Percentiles rank a stretch among this genome's conserved stretches.
Conservation (phyloP, 2,329 filamentous ascomycete genomes). For the Xylaria sp. region DNA sequence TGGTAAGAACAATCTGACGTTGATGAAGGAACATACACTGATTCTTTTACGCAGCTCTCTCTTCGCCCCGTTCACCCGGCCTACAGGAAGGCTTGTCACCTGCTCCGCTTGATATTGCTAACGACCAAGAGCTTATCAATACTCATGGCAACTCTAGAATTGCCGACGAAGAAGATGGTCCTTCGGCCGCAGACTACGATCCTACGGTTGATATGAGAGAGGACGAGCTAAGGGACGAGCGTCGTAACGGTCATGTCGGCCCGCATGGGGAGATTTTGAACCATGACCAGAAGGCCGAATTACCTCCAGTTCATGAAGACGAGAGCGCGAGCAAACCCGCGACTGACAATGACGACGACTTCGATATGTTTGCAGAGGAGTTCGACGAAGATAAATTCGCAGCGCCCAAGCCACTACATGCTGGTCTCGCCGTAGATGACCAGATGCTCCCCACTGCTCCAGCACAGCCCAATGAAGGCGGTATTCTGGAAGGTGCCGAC, state of each 20-base stretch:
- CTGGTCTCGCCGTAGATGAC: constrained; percentile 37
- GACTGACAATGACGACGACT: constrained; percentile 61
- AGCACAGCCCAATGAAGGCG: constrained; percentile 54
- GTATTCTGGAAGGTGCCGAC: constrained; percentile 88
- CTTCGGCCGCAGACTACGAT: constrained; percentile 74
- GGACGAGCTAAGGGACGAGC: constrained; percentile 58
- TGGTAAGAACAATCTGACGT: constrained; percentile 34
- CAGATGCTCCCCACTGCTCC: constrained; percentile 44
- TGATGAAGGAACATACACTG: constrained; percentile 15
- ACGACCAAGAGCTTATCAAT: constrained; percentile 65
- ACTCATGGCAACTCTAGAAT: constrained; percentile 40
- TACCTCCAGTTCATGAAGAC: constrained; percentile 32
- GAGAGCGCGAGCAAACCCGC: constrained; percentile 39
- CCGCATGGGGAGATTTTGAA: constrained; percentile 55
- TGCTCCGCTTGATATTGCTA: constrained; percentile 56
- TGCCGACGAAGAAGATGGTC: constrained; percentile 54
- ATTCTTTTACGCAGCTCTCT: constrained; percentile 22
- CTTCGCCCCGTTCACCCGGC: constrained; percentile 39
- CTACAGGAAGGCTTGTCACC: constrained; percentile 52
- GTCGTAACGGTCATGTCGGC: constrained; percentile 46
- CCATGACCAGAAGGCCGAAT: constrained; percentile 29
- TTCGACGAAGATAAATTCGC: constrained; percentile 62
- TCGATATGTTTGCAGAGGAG: constrained; percentile 87
- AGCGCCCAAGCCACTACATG: constrained; percentile 42
- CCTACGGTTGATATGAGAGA: constrained; percentile 71